These are phyloP conservation scores for Hevea brasiliensis DNA, from an alignment of 345 rosid species.

Conservation along the genomic window DNA sequence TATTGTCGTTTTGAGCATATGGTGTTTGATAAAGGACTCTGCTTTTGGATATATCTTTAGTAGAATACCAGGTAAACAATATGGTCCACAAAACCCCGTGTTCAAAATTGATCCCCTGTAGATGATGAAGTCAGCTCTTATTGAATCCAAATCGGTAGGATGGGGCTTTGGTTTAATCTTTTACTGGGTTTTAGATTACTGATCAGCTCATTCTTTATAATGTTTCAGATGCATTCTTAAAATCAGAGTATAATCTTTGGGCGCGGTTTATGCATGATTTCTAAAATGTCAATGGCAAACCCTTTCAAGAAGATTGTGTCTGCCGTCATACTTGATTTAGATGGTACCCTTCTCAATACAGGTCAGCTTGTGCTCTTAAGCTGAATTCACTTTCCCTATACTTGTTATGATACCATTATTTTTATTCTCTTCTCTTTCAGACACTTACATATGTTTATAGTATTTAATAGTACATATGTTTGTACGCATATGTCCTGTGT, in stretches of 20 bases:
- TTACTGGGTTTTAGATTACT: slow-evolving; percentile 1
- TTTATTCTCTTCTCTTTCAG: neutral
- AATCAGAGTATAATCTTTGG: neutral
- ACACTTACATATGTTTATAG: neutral
- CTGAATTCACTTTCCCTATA: neutral
- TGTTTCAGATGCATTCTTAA: neutral
- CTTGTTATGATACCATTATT: neutral
- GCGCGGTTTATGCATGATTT: neutral
- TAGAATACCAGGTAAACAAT: neutral
- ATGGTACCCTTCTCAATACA: slow-evolving; percentile 70
- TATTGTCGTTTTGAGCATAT: neutral
- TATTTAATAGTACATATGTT: too few relatives aligned
- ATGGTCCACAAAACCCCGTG: neutral
- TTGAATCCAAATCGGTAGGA: too few relatives aligned
- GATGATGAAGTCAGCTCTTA: too few relatives aligned
- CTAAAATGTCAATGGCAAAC: slow-evolving; percentile 38
- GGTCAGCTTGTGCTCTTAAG: slow-evolving; percentile 30
- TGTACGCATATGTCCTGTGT: neutral
- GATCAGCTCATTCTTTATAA: neutral
- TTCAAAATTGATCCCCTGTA: neutral
- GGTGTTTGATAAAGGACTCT: neutral
- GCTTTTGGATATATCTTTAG: neutral
- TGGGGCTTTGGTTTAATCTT: neutral
- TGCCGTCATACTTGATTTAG: slow-evolving; percentile 70
- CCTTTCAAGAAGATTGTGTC: slow-evolving; percentile 47